phyloP scores from a whole-genome alignment of 352 stramenopile genomes.

The Pythium utonaiense region DNA sequence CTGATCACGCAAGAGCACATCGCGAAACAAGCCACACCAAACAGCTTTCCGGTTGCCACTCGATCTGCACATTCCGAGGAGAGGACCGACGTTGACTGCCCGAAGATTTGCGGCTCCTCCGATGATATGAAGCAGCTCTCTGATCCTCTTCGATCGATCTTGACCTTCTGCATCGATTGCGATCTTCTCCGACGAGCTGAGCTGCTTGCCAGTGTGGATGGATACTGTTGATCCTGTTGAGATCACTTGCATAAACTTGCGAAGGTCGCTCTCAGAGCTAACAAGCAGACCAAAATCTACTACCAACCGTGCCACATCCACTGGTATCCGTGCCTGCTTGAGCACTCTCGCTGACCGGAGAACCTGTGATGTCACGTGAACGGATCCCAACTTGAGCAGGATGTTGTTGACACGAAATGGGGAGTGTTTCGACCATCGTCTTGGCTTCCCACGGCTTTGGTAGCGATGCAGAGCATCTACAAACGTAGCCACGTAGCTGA shows the following conservation, averaged over 20 bases:
- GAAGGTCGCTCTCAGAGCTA: neutral
- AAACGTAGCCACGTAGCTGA: neutral
- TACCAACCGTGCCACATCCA: neutral
- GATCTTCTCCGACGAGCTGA: neutral
- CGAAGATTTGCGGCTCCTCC: neutral
- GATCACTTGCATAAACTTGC: neutral
- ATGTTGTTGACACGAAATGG: neutral
- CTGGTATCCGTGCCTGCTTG: neutral
- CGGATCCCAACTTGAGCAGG: neutral
- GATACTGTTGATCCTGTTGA: neutral
- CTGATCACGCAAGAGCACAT: neutral
- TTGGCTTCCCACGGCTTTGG: neutral
- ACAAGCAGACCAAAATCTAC: neutral
- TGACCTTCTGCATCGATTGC: neutral
- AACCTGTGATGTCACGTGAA: neutral
- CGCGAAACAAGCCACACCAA: neutral
- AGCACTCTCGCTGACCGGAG: neutral
- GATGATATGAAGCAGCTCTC: neutral
- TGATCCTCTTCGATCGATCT: neutral
- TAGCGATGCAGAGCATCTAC: neutral
- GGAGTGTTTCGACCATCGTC: neutral
- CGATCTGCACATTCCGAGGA: neutral
- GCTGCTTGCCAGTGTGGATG: neutral
- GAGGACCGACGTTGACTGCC: neutral
- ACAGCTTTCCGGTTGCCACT: neutral